A percentile compares a stretch with the other conserved stretches of the same genome.
Evolutionary conservation across 768 basidiomycete species (phyloP).

Genomic region (Phlegmacium glaucopus): DNA sequence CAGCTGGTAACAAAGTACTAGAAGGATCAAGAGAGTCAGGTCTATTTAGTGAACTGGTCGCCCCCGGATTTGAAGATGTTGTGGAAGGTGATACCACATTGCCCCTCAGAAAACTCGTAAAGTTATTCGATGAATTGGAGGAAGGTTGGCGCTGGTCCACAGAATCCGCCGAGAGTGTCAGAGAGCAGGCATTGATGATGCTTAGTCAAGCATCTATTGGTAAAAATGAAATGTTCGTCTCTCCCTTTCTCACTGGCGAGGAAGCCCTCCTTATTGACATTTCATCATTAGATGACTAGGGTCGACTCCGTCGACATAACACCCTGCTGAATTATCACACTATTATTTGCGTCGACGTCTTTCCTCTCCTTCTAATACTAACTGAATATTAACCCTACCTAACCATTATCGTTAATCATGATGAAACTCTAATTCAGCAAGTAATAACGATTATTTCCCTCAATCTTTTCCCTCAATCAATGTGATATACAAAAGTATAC

Average conservation of each 20-base stretch:
- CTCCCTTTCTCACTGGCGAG: not conserved
- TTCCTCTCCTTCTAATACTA: too few relatives aligned
- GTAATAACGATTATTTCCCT: too few relatives aligned
- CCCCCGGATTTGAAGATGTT: conserved; percentile 24
- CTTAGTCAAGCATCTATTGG: conserved; percentile 2
- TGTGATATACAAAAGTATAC: too few relatives aligned
- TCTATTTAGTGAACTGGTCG: conserved; percentile 14
- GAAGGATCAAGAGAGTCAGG: conserved; percentile 20
- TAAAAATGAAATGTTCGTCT: not conserved
- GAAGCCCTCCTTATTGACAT: not conserved
- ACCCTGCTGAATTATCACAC: too few relatives aligned
- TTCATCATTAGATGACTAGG: too few relatives aligned
- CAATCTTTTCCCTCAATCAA: too few relatives aligned
- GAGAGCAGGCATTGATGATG: conserved; percentile 18
- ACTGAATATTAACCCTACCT: too few relatives aligned
- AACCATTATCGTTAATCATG: too few relatives aligned
- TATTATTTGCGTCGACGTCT: too few relatives aligned
- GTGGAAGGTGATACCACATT: conserved; percentile 21
- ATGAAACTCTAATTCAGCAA: too few relatives aligned
- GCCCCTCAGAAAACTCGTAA: conserved; percentile 15
- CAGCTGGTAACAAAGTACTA: conserved; percentile 21
- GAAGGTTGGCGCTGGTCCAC: conserved; percentile 24
- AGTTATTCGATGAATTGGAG: conserved; percentile 14
- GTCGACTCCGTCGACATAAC: too few relatives aligned
- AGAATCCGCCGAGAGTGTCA: conserved; percentile 22